These are phyloP conservation scores for Pythium utonaiense DNA, from an alignment of 352 stramenopile genomes.

Conservation along the genomic window DNA sequence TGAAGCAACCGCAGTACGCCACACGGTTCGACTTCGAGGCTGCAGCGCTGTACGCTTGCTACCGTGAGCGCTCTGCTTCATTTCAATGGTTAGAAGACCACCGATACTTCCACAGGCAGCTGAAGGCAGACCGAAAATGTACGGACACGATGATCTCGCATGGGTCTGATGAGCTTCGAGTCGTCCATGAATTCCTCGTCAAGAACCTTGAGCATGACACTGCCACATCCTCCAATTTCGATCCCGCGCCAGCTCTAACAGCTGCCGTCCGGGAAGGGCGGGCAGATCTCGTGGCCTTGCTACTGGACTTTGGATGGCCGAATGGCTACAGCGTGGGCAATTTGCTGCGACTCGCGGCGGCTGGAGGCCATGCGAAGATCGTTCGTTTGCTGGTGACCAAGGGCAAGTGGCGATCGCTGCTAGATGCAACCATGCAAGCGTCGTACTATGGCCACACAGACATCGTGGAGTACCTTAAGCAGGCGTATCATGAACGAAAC, in stretches of 20 bases:
- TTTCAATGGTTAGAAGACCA: slow-evolving; percentile 4
- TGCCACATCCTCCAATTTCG: not conserved
- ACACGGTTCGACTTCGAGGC: not conserved
- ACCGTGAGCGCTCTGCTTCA: not conserved
- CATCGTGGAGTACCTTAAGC: slow-evolving; percentile 7
- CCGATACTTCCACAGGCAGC: not conserved
- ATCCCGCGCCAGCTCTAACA: not conserved
- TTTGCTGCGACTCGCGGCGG: not conserved
- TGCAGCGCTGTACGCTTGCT: not conserved
- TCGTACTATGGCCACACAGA: slow-evolving; percentile 7
- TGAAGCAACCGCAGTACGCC: slow-evolving; percentile 1
- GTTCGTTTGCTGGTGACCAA: not conserved
- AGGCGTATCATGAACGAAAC: not conserved
- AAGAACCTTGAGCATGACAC: not conserved
- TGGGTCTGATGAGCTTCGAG: not conserved
- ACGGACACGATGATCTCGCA: not conserved
- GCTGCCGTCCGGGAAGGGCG: slow-evolving; percentile 1
- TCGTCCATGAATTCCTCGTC: not conserved
- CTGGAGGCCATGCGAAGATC: not conserved
- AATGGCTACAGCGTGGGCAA: not conserved
- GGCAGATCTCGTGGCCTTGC: not conserved
- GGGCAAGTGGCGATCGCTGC: slow-evolving; percentile 5
- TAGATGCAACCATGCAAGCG: slow-evolving; percentile 7
- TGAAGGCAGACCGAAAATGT: not conserved
- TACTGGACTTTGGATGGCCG: not conserved